phyloP scores from a whole-genome alignment of 495 filamentous ascomycete genomes.

The Penicillium cataractarum region DNA sequence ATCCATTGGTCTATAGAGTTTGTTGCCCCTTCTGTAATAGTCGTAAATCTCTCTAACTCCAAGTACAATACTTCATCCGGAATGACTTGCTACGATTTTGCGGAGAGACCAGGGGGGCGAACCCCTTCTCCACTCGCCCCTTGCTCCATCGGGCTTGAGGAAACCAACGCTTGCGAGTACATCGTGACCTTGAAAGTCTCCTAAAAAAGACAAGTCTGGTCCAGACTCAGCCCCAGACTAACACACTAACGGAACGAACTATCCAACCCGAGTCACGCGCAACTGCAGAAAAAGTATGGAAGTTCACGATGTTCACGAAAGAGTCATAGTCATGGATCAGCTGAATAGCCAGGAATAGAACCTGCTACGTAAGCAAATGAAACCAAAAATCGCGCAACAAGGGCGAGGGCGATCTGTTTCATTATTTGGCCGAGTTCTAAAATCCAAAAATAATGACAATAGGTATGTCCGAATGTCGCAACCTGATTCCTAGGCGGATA shows the following conservation, averaged over 20 bases:
- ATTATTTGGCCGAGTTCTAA: background rate
- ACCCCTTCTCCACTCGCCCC: slow-evolving; percentile 25
- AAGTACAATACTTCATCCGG: slow-evolving; percentile 1
- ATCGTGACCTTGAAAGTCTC: background rate
- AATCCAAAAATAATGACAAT: too few species aligned
- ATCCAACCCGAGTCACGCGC: slow-evolving; percentile 26
- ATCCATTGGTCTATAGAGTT: too few species aligned
- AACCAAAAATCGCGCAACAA: slow-evolving; percentile 31
- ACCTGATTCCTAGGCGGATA: background rate
- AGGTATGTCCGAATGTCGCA: too few species aligned
- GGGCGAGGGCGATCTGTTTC: slow-evolving; percentile 9
- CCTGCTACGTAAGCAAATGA: slow-evolving; percentile 25
- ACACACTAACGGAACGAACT: background rate
- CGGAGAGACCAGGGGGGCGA: slow-evolving; percentile 16
- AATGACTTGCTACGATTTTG: slow-evolving; percentile 14
- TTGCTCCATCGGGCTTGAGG: slow-evolving; percentile 21
- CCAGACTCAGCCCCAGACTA: background rate
- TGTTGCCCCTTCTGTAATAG: too few species aligned
- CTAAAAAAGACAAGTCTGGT: background rate
- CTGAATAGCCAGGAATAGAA: slow-evolving; percentile 16
- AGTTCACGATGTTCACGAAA: slow-evolving; percentile 13
- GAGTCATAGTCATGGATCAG: slow-evolving; percentile 21
- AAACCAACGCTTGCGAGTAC: slow-evolving; percentile 13
- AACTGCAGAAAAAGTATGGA: slow-evolving; percentile 15
- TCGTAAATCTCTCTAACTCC: too few species aligned